Evolutionary conservation across 257 asterid genomes (phyloP), one percentile per base, ranked within the genome.

Genomic region (Solanum pimpinellifolium): DNA sequence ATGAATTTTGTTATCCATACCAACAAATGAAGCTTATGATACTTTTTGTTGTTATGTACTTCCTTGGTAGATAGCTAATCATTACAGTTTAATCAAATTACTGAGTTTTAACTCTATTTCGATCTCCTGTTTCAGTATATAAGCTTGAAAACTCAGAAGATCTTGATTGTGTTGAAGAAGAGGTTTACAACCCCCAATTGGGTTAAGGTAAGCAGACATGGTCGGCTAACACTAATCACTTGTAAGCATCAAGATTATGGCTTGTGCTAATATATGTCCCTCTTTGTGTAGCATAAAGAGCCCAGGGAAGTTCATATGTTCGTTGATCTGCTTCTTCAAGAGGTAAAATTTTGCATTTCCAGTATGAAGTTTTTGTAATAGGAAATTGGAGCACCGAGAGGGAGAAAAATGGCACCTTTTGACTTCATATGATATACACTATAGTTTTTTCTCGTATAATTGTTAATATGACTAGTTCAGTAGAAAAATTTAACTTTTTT

Each of bases 271-370:
- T 85, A 21, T 44, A 23, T 88, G 25, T 80, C 85, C 84, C 15
- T 80, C 69, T 80, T 80, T 46, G 41, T 66, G 85, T 91, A 97
- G 99, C 99, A 97, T 87, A 97, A 97, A 90, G 99, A 97, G 90
- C 99, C 99, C 87, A 94, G 99, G 90, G 99, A 97, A 92, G 99
- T 97, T 88, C 99, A 97, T 90, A 97, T 97, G 99, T 95, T 93
- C 86, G 97, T 97, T 81, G 98, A 97, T 94, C 92, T 97, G 85
- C 97, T 97, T 90, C 97, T 92, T 84, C 96, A 91, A 83, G 98
- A 97, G 99, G 99, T 97, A 91, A 87, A 87, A 41, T 80, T 47
- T 62, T 83, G 66, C 44, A 31, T 66, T 59, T 66, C 76, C 68
- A 84, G 35, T 35, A 42, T 80, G 44, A 29, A 29, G 85, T 49